Evolutionary conservation across 176 grass and related monocot genomes (phyloP).

Genomic region (Phragmites australis): DNA sequence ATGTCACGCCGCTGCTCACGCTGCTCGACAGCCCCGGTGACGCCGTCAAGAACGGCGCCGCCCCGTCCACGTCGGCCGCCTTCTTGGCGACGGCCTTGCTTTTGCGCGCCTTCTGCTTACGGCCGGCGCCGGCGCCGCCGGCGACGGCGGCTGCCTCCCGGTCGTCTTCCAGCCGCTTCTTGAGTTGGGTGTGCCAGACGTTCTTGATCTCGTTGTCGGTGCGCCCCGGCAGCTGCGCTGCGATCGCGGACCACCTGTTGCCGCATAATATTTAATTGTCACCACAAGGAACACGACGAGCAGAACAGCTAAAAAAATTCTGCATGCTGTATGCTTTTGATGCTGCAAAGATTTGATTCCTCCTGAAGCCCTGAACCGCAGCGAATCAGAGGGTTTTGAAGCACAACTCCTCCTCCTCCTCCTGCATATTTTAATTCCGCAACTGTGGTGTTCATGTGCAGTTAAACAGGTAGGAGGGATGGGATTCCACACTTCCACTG

Average conservation of each 20-base stretch:
- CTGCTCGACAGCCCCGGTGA: slow-evolving; percentile 43
- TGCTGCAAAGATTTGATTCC: slow-evolving; percentile 48
- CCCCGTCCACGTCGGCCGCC: neutral
- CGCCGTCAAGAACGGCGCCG: neutral
- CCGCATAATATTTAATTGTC: slow-evolving; percentile 1
- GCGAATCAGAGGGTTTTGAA: slow-evolving; percentile 12
- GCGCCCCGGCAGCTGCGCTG: slow-evolving; percentile 55
- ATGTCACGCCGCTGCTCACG: slow-evolving; percentile 41
- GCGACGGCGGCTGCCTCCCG: neutral
- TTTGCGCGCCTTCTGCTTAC: slow-evolving; percentile 34
- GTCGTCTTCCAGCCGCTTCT: slow-evolving; percentile 44
- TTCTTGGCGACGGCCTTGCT: slow-evolving; percentile 7
- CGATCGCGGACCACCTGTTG: slow-evolving; percentile 59
- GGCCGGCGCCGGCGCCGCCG: neutral
- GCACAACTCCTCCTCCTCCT: neutral
- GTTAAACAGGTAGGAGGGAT: slow-evolving; percentile 15
- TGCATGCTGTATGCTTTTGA: neutral
- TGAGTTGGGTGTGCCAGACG: slow-evolving; percentile 61
- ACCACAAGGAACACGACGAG: slow-evolving; percentile 15
- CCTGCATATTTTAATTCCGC: slow-evolving; percentile 37
- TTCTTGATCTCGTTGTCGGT: slow-evolving; percentile 75
- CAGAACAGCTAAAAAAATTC: neutral
- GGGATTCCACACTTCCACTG: slow-evolving; percentile 24
- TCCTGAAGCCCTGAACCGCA: slow-evolving; percentile 4
- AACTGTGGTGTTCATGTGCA: slow-evolving; percentile 37